These are phyloP conservation scores for Apiospora pterosperma DNA, from an alignment of 2,329 filamentous ascomycete species.

Conservation along the genomic window DNA sequence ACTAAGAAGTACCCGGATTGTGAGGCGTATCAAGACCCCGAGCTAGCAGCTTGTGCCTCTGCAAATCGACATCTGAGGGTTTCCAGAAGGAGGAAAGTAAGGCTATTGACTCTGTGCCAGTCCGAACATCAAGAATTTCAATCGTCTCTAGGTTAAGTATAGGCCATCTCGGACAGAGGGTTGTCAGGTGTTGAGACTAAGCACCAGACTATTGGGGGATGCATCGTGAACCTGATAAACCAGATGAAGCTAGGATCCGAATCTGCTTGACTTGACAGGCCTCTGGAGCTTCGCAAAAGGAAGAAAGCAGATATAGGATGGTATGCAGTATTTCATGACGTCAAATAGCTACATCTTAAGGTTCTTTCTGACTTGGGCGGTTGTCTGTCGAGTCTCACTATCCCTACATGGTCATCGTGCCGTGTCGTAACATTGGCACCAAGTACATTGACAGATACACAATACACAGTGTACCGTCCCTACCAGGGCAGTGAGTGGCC, in stretches of 20 bases:
- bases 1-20: neutral
- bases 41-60: neutral
- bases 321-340: neutral
- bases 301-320: neutral
- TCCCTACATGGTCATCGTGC: neutral
- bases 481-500: too few species aligned
- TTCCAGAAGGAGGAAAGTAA: neutral
- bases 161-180: neutral
- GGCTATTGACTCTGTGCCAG: neutral
- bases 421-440: neutral
- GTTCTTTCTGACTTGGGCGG: neutral
- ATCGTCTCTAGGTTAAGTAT: neutral
- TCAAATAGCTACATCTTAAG: neutral
- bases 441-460: neutral
- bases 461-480: neutral
- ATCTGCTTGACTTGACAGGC: neutral
- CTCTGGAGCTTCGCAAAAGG: neutral
- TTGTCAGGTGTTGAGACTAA: neutral
- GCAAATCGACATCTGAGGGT: neutral
- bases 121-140: neutral
- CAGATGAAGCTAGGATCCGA: neutral
- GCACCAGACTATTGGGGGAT: neutral
- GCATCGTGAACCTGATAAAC: neutral
- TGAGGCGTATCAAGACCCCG: neutral
- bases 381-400: neutral